A percentile compares a stretch with the other conserved stretches of the same genome.
These are phyloP conservation scores for Ormosia emarginata DNA, from an alignment of 306 rosid genomes.

Conservation along the genomic window DNA sequence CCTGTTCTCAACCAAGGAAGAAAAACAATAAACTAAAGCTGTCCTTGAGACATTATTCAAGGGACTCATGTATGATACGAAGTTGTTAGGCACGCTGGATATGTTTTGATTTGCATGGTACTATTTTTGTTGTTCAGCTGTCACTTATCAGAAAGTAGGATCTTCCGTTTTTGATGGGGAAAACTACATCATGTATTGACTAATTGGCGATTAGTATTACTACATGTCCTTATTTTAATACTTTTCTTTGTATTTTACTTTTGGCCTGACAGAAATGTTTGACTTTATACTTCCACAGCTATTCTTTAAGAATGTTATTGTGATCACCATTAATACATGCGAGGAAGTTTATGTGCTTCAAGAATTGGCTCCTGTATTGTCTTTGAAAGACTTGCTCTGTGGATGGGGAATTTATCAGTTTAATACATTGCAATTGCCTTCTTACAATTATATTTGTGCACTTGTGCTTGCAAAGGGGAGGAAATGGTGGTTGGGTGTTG, in stretches of 20 bases:
- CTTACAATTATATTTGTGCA: neutral
- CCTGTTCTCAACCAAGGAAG: neutral
- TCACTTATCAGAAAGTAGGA: neutral
- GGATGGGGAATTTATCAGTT: neutral
- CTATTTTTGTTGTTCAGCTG: neutral
- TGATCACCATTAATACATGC: neutral
- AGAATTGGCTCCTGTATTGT: neutral
- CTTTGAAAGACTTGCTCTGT: neutral
- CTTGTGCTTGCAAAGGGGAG: neutral
- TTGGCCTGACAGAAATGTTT: neutral
- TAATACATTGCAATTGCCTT: neutral
- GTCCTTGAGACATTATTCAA: neutral
- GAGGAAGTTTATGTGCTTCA: neutral
- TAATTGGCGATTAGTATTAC: neutral
- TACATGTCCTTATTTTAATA: neutral
- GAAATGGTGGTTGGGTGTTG: neutral
- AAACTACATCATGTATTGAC: neutral
- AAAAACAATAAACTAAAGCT: neutral
- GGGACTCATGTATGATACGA: neutral
- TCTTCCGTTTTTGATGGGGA: neutral
- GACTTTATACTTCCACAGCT: neutral
- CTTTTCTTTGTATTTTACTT: slow-evolving; percentile 5
- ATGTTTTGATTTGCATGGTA: slow-evolving; percentile 7
- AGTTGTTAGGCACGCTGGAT: neutral
- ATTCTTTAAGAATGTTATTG: neutral